A percentile compares a stretch with the other conserved stretches of the same genome.
Conservation (phyloP, 2,329 filamentous ascomycete genomes). For the Macrophomina pseudophaseolina region DNA sequence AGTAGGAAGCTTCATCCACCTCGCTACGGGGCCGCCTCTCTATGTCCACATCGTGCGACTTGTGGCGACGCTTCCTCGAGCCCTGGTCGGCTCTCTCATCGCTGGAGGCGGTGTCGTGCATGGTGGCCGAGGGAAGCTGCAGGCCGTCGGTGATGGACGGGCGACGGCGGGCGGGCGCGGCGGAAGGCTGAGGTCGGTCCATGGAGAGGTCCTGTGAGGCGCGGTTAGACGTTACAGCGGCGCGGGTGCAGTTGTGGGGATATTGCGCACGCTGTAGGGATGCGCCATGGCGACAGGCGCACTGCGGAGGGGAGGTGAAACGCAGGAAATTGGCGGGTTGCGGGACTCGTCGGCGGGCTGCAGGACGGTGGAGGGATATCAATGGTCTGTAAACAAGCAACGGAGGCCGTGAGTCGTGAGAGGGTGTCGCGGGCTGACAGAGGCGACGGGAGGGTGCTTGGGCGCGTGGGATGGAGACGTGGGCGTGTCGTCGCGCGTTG, state of each 20-base stretch:
- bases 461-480: slow-evolving; percentile 5
- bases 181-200: background rate
- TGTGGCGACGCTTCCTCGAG: slow-evolving; percentile 24
- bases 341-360: background rate
- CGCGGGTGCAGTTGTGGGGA: background rate
- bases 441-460: background rate
- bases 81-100: background rate
- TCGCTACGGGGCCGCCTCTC: background rate
- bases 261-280: slow-evolving; percentile 18
- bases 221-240: background rate
- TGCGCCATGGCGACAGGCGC: slow-evolving; percentile 17
- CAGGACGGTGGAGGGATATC: slow-evolving; percentile 11
- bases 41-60: slow-evolving; percentile 8
- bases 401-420: slow-evolving; percentile 17
- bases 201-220: background rate
- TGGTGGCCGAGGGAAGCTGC: slow-evolving; percentile 19
- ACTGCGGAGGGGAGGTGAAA: slow-evolving; percentile 6
- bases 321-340: slow-evolving; percentile 5
- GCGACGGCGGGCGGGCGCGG: slow-evolving; percentile 1
- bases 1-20: slow-evolving; percentile 21
- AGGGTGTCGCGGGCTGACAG: slow-evolving; percentile 1
- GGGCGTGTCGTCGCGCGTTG: slow-evolving; percentile 20
- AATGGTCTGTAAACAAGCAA: slow-evolving; percentile 5
- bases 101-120: slow-evolving; percentile 10
- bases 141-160: slow-evolving; percentile 24